Conservation (phyloP, 768 basidiomycete genomes). For the Tylopilus plumbeoviolaceoides region DNA sequence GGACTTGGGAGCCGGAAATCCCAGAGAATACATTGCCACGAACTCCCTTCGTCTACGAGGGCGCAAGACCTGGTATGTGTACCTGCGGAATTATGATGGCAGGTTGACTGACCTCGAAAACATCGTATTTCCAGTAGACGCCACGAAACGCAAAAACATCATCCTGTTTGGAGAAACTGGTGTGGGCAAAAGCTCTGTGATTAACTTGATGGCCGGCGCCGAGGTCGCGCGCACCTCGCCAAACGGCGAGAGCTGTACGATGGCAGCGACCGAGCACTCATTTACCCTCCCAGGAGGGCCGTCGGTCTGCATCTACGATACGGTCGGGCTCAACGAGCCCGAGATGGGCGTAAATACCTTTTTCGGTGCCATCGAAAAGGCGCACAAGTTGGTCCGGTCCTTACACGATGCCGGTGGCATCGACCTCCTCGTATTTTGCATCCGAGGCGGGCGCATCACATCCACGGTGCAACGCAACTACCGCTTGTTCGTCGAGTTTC, state of each 20-base stretch:
- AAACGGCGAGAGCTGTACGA: not conserved
- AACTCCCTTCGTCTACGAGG: too few species aligned
- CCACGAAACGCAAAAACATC: not conserved
- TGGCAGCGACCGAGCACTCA: not conserved
- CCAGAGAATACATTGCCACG: too few species aligned
- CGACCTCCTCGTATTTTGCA: constrained; percentile 16
- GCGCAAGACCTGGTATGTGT: too few species aligned
- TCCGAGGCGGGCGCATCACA: constrained; percentile 6
- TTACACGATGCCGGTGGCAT: constrained; percentile 5
- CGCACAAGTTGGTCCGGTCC: constrained; percentile 2
- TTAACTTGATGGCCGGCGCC: constrained; percentile 4
- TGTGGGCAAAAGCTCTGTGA: constrained; percentile 8
- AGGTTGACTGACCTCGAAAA: too few species aligned
- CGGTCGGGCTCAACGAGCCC: constrained; percentile 6
- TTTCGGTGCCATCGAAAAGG: constrained; percentile 9
- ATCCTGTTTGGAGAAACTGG: constrained; percentile 11
- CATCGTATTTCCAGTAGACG: not conserved
- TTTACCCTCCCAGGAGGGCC: not conserved
- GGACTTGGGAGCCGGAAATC: too few species aligned
- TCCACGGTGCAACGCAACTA: constrained; percentile 6
- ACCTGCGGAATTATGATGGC: too few species aligned
- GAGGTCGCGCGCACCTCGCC: not conserved
- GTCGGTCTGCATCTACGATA: constrained; percentile 3
- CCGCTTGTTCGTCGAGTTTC: constrained; percentile 11
- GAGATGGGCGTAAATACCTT: constrained; percentile 1